phyloP scores from a whole-genome alignment of 2,329 filamentous ascomycete species.

The Pyrenophora teres region DNA sequence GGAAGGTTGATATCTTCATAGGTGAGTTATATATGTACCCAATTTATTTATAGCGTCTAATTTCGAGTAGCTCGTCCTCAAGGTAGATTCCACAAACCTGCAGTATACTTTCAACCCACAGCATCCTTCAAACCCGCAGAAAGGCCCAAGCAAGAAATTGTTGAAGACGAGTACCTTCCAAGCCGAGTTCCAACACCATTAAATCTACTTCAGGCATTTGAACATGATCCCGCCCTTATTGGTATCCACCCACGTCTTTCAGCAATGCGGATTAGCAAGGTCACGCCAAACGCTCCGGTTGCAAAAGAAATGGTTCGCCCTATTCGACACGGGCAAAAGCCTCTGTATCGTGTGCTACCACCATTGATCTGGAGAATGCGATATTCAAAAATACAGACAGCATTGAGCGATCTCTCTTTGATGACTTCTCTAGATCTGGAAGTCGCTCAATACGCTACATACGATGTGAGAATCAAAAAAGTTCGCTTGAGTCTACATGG shows the following conservation, averaged over 20 bases:
- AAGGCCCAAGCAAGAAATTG: slow-evolving; percentile 49
- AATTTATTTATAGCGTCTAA: slow-evolving; percentile 9
- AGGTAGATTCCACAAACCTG: slow-evolving; percentile 68
- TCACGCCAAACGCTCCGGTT: slow-evolving; percentile 68
- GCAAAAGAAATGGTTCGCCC: slow-evolving; percentile 65
- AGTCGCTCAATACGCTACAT: slow-evolving; percentile 71
- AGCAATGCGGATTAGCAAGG: slow-evolving; percentile 73
- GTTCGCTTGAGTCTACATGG: slow-evolving; percentile 63
- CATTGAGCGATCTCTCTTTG: slow-evolving; percentile 57
- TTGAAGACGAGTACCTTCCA: slow-evolving; percentile 67
- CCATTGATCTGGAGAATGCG: slow-evolving; percentile 73
- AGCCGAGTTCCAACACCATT: slow-evolving; percentile 71
- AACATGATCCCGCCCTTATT: slow-evolving; percentile 65
- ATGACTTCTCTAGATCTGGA: slow-evolving; percentile 76
- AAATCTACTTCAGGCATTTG: slow-evolving; percentile 78
- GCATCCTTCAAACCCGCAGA: slow-evolving; percentile 61
- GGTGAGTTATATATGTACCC: slow-evolving; percentile 22
- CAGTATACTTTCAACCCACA: slow-evolving; percentile 64
- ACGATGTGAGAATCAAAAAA: slow-evolving; percentile 65
- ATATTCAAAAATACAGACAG: slow-evolving; percentile 69
- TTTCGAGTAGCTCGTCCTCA: slow-evolving; percentile 49
- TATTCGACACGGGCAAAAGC: slow-evolving; percentile 66
- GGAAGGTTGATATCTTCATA: slow-evolving; percentile 47
- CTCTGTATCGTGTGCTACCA: slow-evolving; percentile 68
- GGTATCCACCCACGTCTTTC: slow-evolving; percentile 70